These are phyloP conservation scores for Bidens hawaiensis DNA, from an alignment of 140 eudicot species.

Conservation along the genomic window DNA sequence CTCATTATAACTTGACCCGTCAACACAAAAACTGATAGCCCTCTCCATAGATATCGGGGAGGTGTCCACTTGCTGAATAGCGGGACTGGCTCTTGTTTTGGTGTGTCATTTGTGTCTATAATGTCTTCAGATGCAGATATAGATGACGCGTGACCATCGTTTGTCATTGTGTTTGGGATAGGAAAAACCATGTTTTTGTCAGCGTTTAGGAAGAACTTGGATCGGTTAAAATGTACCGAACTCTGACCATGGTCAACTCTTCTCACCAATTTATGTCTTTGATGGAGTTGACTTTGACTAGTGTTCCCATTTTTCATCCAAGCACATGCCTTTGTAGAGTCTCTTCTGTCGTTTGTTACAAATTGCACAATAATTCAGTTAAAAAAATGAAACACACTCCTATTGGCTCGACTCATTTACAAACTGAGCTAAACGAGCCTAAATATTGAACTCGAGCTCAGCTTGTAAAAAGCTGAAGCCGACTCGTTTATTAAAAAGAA, in stretches of 20 bases:
- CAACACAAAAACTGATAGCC: slow-evolving; percentile 62
- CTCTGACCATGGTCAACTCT: slow-evolving; percentile 8
- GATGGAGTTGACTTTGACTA: slow-evolving; percentile 15
- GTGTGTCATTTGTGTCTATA: slow-evolving; percentile 20
- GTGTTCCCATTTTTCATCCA: slow-evolving; percentile 18
- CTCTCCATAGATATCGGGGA: slow-evolving; percentile 78
- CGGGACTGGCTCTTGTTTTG: slow-evolving; percentile 28
- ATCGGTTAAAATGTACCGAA: background rate
- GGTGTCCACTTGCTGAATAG: slow-evolving; percentile 83
- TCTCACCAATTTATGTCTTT: background rate
- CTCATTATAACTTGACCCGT: slow-evolving; percentile 80
- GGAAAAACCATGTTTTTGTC: background rate
- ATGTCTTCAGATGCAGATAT: slow-evolving; percentile 40
- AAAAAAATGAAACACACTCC: slow-evolving; percentile 1
- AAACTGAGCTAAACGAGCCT: no score
- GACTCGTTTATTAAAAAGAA: no score
- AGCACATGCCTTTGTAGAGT: slow-evolving; percentile 19
- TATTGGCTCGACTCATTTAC: no score
- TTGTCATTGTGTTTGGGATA: slow-evolving; percentile 21
- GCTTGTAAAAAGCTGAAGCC: no score
- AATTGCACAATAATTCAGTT: slow-evolving; percentile 13
- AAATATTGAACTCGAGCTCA: no score
- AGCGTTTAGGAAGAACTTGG: slow-evolving; percentile 3
- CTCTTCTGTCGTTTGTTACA: slow-evolving; percentile 21
- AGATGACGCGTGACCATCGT: slow-evolving; percentile 45